Base-by-base conservation (phyloP, 2,329 filamentous ascomycete genomes). In the Proliferodiscus dingleyae region DNA sequence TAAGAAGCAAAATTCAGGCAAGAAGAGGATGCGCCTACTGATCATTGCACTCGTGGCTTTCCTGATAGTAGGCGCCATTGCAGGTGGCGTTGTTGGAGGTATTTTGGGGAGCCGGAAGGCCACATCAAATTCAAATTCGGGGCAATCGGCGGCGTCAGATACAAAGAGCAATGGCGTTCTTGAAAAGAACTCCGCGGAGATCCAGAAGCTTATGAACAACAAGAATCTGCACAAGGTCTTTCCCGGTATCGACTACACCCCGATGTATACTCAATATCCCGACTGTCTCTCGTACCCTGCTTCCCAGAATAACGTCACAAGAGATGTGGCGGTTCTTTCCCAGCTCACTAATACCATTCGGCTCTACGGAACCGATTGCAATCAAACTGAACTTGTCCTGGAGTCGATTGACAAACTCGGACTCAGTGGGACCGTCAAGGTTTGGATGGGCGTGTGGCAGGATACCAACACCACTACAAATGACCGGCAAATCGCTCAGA, bases 381-480 rank as follows among this genome's bases (percentile, higher is more conserved):
- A 96, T 67, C 91, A 97, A 68, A 97, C 91, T 0, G 80, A 95
- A 66, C 93, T 97, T 86, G 80, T 94, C 1, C 71, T 97, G 7
- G 83, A 93, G 58, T 83, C 90, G 16, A 84, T 97, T 57, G 74
- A 87, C 46, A 76, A 76, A 41, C 74, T 97, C 10, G 74, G 84
- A 42, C 70, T 96, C 57, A 75, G 85, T 44, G 74, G 78, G 46
- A 72, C 71, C 2, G 81, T 95, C 71, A 95, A 94, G 66, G 73
- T 97, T 51, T 97, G 91, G 91, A 72, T 97, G 36, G 91, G 91
- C 13, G 90, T 97, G 3, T 96, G 90, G 88, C 84, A 95, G 51
- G 89, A 93, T 62, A 75, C 71, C 45, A 95, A 96, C 65, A 65
- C 71, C 7, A 94, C 88, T 0, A 95, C 91, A 47, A 95, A 93